Evolutionary conservation across 768 basidiomycete genomes (phyloP), one percentile per base, ranked within the genome.

Genomic region (Calocybe cyanea): DNA sequence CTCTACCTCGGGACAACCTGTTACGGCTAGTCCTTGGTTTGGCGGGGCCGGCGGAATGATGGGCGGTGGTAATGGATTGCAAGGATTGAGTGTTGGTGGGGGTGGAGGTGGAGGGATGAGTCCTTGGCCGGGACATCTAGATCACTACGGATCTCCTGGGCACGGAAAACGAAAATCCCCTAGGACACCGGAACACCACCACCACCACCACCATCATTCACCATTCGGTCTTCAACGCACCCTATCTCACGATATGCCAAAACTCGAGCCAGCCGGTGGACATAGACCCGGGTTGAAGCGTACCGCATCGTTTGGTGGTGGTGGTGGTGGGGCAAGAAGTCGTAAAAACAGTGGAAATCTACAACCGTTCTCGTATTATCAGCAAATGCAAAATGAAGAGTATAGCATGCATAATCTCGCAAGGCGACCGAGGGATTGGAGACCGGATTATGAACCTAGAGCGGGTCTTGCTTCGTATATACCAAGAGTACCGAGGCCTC

Each of bases 401-500:
- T 71, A 61, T 43, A 58, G 57, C 36, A 57, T 57, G 38, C 52
- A 58, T 15, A 71, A 73, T 43, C 54, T 72, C 3, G 63, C 72
- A 18, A 56, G 62, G 42, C 55, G 72, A 10, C 72, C 72, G 28
- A 48, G 62, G 17, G 72, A 75, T 53, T 75, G 72, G 72, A 63
- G 72, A 39, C 60, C 66, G 3, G 72, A 72, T 44, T 75, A 69
- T 54, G 57, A 57, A 15, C 53, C 65, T 1, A 51, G 59, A 14
- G 43, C 51, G 9, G 61, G 62, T 25, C 18, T 67, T 5, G 52
- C 57, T 11, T 48, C 57, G 17, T 63, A 55, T 35, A 52, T 66
- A 2, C 56, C 59, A n/a, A 52, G 54, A 32, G 51, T 67, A 24
- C 55, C 54, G 13, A 67, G 54, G 47, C 51, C 45, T 19, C 53